Percentiles rank a stretch among this genome's conserved stretches.
These are phyloP conservation scores for Coprinopsis strossmayeri DNA, from an alignment of 768 basidiomycete genomes.

Conservation along the genomic window DNA sequence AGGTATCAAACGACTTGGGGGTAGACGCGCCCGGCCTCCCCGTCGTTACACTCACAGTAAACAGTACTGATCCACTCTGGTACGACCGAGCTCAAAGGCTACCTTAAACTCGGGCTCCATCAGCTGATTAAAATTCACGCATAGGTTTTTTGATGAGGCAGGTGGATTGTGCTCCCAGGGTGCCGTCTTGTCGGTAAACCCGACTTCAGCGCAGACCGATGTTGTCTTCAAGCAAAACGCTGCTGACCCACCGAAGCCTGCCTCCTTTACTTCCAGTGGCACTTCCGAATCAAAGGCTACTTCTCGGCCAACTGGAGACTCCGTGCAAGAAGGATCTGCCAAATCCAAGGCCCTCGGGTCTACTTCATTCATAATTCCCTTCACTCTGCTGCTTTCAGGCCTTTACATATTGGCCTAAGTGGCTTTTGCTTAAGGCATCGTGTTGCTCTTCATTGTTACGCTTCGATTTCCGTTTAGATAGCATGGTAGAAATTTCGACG, in stretches of 20 bases:
- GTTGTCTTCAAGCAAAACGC: constrained; percentile 32
- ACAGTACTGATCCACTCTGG: constrained; percentile 30
- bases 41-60: constrained; percentile 23
- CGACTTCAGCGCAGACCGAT: constrained; percentile 24
- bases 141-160: constrained; percentile 34
- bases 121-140: background rate
- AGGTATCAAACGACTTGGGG: constrained; percentile 23
- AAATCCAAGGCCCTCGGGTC: no score
- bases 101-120: background rate
- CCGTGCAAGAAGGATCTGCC: no score
- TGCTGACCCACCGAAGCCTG: constrained; percentile 19
- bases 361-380: no score
- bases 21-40: constrained; percentile 32
- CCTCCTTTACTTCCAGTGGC: constrained; percentile 5
- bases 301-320: background rate
- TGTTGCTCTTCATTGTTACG: no score
- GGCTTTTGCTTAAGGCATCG: no score
- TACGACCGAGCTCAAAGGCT: no score
- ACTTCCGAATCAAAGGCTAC: background rate
- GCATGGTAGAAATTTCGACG: no score
- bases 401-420: no score
- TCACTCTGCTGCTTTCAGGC: no score
- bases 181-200: constrained; percentile 32
- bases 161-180: constrained; percentile 31
- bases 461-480: no score